Percentiles rank a stretch among this genome's conserved stretches.
Evolutionary conservation across 139 green algal species (phyloP).

Genomic region (Chlamydomonas sp.): DNA sequence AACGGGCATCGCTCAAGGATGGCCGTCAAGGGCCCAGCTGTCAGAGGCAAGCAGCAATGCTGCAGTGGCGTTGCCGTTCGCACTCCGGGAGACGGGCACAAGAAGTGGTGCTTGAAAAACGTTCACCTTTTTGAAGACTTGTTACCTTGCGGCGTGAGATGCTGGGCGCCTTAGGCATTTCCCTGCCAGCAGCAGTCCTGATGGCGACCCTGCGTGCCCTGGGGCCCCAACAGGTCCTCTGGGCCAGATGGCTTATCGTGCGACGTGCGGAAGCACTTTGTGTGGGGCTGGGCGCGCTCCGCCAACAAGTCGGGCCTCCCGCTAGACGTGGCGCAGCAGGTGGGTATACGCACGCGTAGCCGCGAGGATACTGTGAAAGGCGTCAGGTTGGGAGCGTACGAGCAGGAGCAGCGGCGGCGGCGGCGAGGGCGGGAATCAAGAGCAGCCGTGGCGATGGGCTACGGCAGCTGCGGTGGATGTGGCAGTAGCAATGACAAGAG

Average conservation of each 20-base stretch:
- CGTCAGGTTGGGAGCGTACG: too few relatives aligned
- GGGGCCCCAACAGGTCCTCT: neutral
- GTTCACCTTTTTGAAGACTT: too few relatives aligned
- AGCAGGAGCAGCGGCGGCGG: too few relatives aligned
- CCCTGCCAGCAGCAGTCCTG: neutral
- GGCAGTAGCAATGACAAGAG: too few relatives aligned
- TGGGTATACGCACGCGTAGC: neutral
- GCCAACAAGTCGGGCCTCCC: conserved; percentile 2
- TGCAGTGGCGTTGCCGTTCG: too few relatives aligned
- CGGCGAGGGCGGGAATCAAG: neutral
- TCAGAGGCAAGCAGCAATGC: too few relatives aligned
- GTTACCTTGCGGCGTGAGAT: neutral
- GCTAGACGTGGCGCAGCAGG: conserved; percentile 39
- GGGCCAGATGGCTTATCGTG: neutral
- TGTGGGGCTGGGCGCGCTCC: neutral
- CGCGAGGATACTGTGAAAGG: neutral
- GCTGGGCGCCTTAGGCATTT: too few relatives aligned
- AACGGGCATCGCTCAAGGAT: neutral
- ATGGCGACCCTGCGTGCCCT: neutral
- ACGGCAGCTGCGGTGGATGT: too few relatives aligned
- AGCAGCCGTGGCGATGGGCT: too few relatives aligned
- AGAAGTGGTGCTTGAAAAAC: too few relatives aligned
- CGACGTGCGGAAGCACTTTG: conserved; percentile 35
- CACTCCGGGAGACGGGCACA: too few relatives aligned
- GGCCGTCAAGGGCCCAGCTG: too few relatives aligned